Base-by-base conservation (phyloP, 208 protist genomes). In the Crithidia mellificae region DNA sequence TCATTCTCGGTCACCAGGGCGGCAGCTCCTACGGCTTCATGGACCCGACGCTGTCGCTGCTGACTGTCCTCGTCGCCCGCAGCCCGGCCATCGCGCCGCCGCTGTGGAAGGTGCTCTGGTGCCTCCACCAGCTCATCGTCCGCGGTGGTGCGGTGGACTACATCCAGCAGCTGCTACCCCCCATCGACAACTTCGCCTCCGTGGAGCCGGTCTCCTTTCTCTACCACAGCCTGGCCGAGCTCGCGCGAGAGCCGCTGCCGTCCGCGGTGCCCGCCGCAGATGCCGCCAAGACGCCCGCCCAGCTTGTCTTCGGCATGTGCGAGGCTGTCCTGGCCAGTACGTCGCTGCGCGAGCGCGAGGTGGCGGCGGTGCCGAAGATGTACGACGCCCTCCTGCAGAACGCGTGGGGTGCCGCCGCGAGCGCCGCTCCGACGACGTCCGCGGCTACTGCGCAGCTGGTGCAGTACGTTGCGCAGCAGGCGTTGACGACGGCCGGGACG, bases 161-260 rank as follows among this genome's bases (percentile, higher is more conserved):
- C 72, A 89, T 97, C 72, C 55, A 59, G 6, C 61, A 90, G 50
- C 84, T 98, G 58, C 80, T 98, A 24, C 77, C 90, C 24, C 90
- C 92, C 36, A 58, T 98, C 12, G 94, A 98, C 65, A 98, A 98
- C 80, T 97, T 85, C 67, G 80, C 90, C 47, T 89, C 72, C 1
- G 85, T 92, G 20, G 88, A 91, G 49, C 87, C 91, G 0, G 44
- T 81, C 17, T 36, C 46, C 15, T 97, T 98, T 56, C 50, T 80
- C 77, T 62, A 68, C 67, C 49, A 63, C 79, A 69, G 24, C 50
- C 78, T 52, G 49, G 56, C 57, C 29, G 65, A 69, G 63, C 24
- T 65, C 50, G 41, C 65, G 44, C 62, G 30, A 25, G 69, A 65
- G 59, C 64, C 49, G 29, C 62, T 66, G 58, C 65, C 72, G 15